Evolutionary conservation across 192 early-diverging fungal genomes (phyloP).

Genomic region (Coemansia sp.): DNA sequence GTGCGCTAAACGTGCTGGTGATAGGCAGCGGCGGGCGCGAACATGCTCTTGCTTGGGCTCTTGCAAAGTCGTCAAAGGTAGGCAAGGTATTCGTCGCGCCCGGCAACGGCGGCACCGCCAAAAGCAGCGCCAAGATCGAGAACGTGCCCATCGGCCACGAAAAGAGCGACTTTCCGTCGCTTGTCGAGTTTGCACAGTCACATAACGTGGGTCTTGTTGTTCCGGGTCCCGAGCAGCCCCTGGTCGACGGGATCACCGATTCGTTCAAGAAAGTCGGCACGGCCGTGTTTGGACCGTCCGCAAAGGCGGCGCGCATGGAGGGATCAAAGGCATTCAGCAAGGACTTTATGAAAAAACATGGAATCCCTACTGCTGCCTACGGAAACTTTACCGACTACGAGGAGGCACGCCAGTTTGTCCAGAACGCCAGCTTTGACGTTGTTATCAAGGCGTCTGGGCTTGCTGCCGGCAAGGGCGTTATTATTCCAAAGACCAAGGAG

Average conservation of each 20-base stretch:
- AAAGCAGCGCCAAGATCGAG: constrained; percentile 67
- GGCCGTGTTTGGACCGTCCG: constrained; percentile 87
- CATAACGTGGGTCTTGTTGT: constrained; percentile 80
- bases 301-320: constrained; percentile 87
- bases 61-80: constrained; percentile 76
- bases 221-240: constrained; percentile 94
- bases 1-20: constrained; percentile 70
- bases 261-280: constrained; percentile 75
- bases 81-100: constrained; percentile 88
- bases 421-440: constrained; percentile 60
- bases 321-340: constrained; percentile 99
- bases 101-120: constrained; percentile 90
- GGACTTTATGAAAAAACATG: constrained; percentile 96
- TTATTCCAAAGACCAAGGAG: constrained; percentile 79
- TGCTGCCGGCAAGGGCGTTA: constrained; percentile 96
- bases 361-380: constrained; percentile 94
- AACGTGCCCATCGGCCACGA: constrained; percentile 72
- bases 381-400: constrained; percentile 79
- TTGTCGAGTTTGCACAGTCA: constrained; percentile 76
- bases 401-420: constrained; percentile 66
- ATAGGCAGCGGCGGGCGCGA: constrained; percentile 96
- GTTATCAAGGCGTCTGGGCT: constrained; percentile 97
- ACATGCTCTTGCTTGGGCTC: constrained; percentile 91
- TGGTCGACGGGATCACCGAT: constrained; percentile 86
- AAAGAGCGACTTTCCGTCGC: constrained; percentile 65